Conservation (phyloP, 2,329 filamentous ascomycete genomes). For the Exserohilum turcica region DNA sequence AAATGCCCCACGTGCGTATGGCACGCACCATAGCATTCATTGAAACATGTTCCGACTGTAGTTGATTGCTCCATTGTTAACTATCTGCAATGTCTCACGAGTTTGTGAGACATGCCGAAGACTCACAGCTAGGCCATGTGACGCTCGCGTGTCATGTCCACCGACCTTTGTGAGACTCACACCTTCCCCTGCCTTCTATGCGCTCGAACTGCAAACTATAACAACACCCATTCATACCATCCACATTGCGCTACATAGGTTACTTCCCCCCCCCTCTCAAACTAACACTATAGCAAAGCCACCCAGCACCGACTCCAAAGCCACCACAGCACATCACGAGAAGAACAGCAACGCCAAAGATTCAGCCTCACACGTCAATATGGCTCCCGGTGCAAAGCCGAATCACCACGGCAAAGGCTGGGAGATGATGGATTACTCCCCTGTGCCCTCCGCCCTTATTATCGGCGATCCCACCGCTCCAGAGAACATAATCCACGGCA, state of each 20-base stretch:
- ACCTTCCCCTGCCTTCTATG: neutral
- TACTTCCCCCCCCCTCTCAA: neutral
- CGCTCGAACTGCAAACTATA: neutral
- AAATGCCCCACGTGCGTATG: neutral
- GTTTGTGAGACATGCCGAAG: neutral
- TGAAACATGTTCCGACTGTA: neutral
- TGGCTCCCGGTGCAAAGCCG: neutral
- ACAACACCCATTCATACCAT: neutral
- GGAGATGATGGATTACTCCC: neutral
- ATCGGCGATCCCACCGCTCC: neutral
- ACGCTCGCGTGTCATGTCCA: neutral
- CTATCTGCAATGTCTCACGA: neutral
- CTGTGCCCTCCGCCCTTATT: neutral
- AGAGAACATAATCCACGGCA: neutral
- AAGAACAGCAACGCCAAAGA: neutral
- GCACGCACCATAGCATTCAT: neutral
- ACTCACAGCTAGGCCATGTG: neutral
- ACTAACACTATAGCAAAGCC: neutral
- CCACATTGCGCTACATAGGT: neutral
- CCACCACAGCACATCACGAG: neutral
- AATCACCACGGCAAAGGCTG: neutral
- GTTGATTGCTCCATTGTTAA: neutral
- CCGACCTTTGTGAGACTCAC: conserved; percentile 3
- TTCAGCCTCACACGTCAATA: neutral
- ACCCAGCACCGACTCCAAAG: neutral